A percentile compares a stretch with the other conserved stretches of the same genome.
phyloP scores from a whole-genome alignment of 495 filamentous ascomycete species.

The Polyplosphaeria fusca region DNA sequence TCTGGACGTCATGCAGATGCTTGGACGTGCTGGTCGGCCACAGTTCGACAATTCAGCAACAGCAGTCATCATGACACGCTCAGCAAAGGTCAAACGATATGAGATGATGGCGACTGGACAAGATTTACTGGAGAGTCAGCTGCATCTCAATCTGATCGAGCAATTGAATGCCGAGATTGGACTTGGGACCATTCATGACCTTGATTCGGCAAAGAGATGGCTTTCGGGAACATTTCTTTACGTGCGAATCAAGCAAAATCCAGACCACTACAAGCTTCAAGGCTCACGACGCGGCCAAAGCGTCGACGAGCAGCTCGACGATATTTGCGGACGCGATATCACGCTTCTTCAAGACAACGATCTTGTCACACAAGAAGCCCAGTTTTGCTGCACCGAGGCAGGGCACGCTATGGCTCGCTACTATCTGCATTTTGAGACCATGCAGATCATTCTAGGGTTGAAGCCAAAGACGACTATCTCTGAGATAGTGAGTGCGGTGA shows the following conservation, averaged over 20 bases:
- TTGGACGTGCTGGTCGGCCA: constrained; percentile 86
- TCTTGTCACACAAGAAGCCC: constrained; percentile 50
- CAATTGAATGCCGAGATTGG: constrained; percentile 94
- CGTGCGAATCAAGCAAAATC: constrained; percentile 77
- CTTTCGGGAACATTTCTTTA: constrained; percentile 83
- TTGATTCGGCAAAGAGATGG: constrained; percentile 75
- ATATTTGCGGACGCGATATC: constrained; percentile 79
- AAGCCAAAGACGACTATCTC: constrained; percentile 58
- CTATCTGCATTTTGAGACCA: constrained; percentile 86
- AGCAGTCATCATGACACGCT: constrained; percentile 82
- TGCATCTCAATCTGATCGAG: constrained; percentile 85
- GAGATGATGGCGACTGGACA: constrained; percentile 80
- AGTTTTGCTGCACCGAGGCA: constrained; percentile 67
- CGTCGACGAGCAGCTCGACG: constrained; percentile 67
- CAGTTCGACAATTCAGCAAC: constrained; percentile 86
- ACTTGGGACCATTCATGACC: constrained; percentile 70
- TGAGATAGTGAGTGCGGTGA: constrained; percentile 60
- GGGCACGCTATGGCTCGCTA: constrained; percentile 92
- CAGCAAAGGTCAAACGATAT: constrained; percentile 66
- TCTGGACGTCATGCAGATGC: constrained; percentile 97
- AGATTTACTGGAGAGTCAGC: constrained; percentile 79
- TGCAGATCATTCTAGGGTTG: constrained; percentile 70
- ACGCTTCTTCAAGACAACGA: constrained; percentile 60
- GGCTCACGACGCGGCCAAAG: constrained; percentile 52
- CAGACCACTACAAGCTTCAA: constrained; percentile 70